A percentile compares a stretch with the other conserved stretches of the same genome.
Conservation (phyloP, 441 rosid genomes). For the Sinapis alba region DNA sequence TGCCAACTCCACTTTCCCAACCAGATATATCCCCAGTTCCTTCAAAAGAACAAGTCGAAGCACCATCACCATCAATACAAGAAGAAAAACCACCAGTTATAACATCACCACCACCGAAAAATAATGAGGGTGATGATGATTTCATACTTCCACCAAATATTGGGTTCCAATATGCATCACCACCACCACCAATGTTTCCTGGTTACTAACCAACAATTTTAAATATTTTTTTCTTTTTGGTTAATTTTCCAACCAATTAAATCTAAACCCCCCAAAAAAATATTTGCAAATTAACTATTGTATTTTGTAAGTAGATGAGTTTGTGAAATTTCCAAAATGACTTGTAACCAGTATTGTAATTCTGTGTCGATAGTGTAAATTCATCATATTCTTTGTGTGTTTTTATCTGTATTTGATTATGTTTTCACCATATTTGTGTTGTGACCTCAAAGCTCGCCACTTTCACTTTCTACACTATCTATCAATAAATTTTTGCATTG, state of each 20-base stretch:
- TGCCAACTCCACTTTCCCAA: slow-evolving; percentile 26
- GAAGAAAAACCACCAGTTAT: slow-evolving; percentile 26
- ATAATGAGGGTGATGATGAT: slow-evolving; percentile 9
- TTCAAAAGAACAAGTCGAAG: slow-evolving; percentile 10
- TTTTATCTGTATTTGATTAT: neutral
- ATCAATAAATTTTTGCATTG: neutral
- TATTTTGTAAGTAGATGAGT: slow-evolving; percentile 25
- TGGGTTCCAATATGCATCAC: slow-evolving; percentile 45
- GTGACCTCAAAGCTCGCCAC: neutral
- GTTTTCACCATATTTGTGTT: neutral
- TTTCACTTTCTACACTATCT: neutral
- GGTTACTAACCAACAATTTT: slow-evolving; percentile 55
- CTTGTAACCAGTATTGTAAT: slow-evolving; percentile 1
- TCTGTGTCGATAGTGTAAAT: slow-evolving; percentile 29
- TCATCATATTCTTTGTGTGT: slow-evolving; percentile 9
- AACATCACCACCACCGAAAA: slow-evolving; percentile 20
- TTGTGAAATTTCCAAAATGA: neutral
- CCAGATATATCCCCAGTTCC: slow-evolving; percentile 34
- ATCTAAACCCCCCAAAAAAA: neutral
- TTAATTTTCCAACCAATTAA: slow-evolving; percentile 1
- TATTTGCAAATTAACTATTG: slow-evolving; percentile 21
- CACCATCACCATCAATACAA: slow-evolving; percentile 25
- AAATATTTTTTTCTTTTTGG: slow-evolving; percentile 20
- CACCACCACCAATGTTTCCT: slow-evolving; percentile 70
- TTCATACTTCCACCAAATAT: slow-evolving; percentile 51